Conservation (phyloP, 805 yeast species). For the Alloascoidea hylecoeti region DNA sequence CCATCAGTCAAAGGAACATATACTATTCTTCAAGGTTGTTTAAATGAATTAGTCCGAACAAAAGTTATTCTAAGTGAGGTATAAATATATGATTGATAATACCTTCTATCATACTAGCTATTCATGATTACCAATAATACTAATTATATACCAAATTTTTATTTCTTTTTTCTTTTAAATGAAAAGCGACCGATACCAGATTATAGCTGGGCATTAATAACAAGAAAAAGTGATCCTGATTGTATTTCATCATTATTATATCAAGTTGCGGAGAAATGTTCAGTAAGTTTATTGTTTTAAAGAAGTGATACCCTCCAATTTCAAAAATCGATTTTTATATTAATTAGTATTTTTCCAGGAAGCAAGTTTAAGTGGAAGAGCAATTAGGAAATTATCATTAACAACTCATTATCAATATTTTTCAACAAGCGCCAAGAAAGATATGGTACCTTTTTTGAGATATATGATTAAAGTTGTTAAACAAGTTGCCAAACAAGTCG, state of each 20-base stretch:
- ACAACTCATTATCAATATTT: neutral
- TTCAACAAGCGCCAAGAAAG: neutral
- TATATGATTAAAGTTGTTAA: too few species aligned
- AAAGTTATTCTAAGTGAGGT: neutral
- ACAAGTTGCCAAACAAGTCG: too few species aligned
- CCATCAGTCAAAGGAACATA: slow-evolving; percentile 19
- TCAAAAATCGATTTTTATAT: neutral
- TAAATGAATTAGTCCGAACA: slow-evolving; percentile 13
- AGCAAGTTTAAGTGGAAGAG: neutral
- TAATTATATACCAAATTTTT: too few species aligned
- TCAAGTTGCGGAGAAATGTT: neutral
- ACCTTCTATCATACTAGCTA: too few species aligned
- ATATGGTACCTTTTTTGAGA: too few species aligned
- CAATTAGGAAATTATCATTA: neutral
- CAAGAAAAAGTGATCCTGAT: neutral
- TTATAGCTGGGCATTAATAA: neutral
- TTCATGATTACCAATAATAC: too few species aligned
- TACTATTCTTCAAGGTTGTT: slow-evolving; percentile 16
- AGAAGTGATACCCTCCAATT: neutral
- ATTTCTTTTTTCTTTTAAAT: too few species aligned
- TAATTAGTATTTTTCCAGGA: too few species aligned
- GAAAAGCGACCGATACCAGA: too few species aligned
- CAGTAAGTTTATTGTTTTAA: neutral
- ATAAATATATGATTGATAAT: too few species aligned
- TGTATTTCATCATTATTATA: neutral